These are phyloP conservation scores for Mesotaenium endlicherianum DNA, from an alignment of 139 green algal species.

Conservation along the genomic window DNA sequence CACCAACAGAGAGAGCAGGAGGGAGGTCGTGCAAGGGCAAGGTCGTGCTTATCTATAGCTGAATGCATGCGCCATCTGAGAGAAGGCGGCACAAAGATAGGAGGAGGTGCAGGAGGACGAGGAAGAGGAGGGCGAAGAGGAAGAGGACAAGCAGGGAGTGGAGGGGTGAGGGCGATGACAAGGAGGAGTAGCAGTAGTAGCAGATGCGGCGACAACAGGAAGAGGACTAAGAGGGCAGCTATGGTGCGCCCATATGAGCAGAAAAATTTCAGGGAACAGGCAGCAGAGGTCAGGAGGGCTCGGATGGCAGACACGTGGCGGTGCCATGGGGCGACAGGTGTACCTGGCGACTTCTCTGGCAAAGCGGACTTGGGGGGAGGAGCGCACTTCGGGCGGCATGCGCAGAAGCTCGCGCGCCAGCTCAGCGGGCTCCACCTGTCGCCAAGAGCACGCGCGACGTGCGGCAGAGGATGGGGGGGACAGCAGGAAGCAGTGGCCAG, in stretches of 20 bases:
- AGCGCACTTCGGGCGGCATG: slow-evolving; percentile 19
- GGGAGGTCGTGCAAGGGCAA: too few species aligned
- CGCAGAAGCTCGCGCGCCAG: slow-evolving; percentile 16
- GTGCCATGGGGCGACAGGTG: too few species aligned
- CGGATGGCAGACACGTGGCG: too few species aligned
- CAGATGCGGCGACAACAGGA: neutral
- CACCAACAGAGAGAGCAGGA: too few species aligned
- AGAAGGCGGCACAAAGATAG: neutral
- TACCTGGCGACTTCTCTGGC: slow-evolving; percentile 39
- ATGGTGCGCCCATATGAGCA: neutral
- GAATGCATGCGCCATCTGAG: too few species aligned
- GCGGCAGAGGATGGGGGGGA: neutral
- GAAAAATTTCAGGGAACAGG: neutral
- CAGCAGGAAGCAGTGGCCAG: neutral
- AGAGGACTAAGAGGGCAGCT: neutral
- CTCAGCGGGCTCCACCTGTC: slow-evolving; percentile 46
- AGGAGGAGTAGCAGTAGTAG: neutral
- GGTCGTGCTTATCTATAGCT: too few species aligned
- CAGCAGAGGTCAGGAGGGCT: too few species aligned
- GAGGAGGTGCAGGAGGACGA: neutral
- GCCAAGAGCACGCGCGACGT: neutral
- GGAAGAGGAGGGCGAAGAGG: neutral
- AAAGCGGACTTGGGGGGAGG: slow-evolving; percentile 27
- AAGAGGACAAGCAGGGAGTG: neutral
- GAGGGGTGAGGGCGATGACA: neutral